A percentile compares a stretch with the other conserved stretches of the same genome.
Conservation (phyloP, 768 basidiomycete genomes). For the Suillus discolor region DNA sequence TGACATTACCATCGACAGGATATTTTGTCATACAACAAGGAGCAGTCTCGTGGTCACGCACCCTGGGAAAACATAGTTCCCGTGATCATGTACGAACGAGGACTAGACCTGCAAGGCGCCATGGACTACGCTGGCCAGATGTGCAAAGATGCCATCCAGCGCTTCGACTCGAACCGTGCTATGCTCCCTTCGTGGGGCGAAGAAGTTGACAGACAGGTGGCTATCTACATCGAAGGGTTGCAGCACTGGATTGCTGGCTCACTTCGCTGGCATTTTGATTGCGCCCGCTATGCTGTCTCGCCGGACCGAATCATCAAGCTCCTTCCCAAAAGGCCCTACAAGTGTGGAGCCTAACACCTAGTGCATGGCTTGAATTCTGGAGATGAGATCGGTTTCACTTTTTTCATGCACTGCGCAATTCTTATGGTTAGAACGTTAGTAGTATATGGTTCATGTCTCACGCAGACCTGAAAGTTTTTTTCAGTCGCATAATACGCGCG, state of each 20-base stretch:
- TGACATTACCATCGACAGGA: slow-evolving; percentile 44
- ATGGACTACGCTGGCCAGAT: slow-evolving; percentile 58
- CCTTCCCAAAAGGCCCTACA: slow-evolving; percentile 36
- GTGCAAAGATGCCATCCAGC: slow-evolving; percentile 48
- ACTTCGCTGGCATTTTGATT: slow-evolving; percentile 73
- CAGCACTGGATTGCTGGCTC: slow-evolving; percentile 74
- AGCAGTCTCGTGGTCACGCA: slow-evolving; percentile 67
- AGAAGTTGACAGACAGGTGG: slow-evolving; percentile 59
- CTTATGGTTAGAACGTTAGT: background rate
- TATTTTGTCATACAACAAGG: slow-evolving; percentile 71
- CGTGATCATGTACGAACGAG: slow-evolving; percentile 46
- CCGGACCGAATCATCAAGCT: slow-evolving; percentile 53
- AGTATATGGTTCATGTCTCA: no score
- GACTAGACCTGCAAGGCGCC: slow-evolving; percentile 59
- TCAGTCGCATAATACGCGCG: no score
- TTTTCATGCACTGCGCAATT: background rate
- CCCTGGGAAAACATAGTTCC: slow-evolving; percentile 53
- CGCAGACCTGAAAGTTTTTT: no score
- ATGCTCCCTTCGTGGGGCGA: slow-evolving; percentile 63
- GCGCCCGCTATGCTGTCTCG: slow-evolving; percentile 61
- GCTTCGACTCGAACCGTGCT: slow-evolving; percentile 48
- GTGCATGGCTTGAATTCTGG: background rate
- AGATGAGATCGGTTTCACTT: background rate
- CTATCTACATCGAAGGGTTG: slow-evolving; percentile 59
- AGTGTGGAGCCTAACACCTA: slow-evolving; percentile 9